Conservation (phyloP, 2,329 filamentous ascomycete species). For the Pyricularia pennisetigena region DNA sequence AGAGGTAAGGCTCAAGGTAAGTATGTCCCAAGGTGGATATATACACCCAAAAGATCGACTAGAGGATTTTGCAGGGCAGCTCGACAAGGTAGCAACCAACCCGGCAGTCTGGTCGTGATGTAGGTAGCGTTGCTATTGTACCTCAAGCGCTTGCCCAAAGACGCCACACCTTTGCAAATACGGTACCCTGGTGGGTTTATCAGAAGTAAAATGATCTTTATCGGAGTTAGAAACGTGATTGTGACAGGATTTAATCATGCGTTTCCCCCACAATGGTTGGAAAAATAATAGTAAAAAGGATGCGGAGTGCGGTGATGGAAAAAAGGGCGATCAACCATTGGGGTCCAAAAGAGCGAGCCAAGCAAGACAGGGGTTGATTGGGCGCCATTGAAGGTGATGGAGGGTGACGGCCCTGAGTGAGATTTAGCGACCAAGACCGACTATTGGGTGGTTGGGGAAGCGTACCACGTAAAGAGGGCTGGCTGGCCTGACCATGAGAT, state of each 20-base stretch:
- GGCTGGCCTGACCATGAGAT: neutral
- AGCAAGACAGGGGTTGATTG: neutral
- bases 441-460: neutral
- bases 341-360: neutral
- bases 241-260: neutral
- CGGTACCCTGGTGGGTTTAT: neutral
- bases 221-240: neutral
- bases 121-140: neutral
- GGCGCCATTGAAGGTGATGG: neutral
- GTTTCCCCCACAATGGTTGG: neutral
- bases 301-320: neutral
- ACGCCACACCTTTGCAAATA: neutral
- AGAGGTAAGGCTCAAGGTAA: neutral
- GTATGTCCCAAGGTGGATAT: neutral
- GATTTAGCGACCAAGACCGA: neutral
- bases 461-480: neutral
- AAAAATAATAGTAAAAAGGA: neutral
- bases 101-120: neutral
- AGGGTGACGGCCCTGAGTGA: neutral
- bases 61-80: neutral
- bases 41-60: neutral
- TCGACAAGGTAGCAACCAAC: neutral
- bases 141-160: neutral
- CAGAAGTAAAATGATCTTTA: neutral
- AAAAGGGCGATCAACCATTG: neutral